These are phyloP conservation scores for Chlorophyllum brunneum DNA, from an alignment of 768 basidiomycete species.

Conservation along the genomic window DNA sequence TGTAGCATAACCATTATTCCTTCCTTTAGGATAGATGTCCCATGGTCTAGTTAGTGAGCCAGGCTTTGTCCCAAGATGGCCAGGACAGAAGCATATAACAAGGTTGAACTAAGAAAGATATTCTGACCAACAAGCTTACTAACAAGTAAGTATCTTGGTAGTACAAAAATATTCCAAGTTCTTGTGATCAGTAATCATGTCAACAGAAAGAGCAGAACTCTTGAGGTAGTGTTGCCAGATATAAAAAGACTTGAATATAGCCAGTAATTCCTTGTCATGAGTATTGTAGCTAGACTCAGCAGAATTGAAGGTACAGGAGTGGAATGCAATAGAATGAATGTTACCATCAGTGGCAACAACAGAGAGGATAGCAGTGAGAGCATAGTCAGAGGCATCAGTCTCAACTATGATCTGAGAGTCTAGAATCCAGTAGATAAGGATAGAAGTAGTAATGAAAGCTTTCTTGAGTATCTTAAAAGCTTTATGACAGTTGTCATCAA, in stretches of 20 bases:
- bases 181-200: slow-evolving; percentile 19
- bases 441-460: not conserved
- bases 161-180: slow-evolving; percentile 25
- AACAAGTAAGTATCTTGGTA: not conserved
- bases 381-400: not conserved
- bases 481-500: not conserved
- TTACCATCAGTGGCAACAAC: no score
- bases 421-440: not conserved
- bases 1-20: not conserved
- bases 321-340: slow-evolving; percentile 33
- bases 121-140: not conserved
- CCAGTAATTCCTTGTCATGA: no score
- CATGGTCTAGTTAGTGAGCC: not conserved
- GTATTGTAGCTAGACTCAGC: no score
- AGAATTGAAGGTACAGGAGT: slow-evolving; percentile 23
- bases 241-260: no score
- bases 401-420: not conserved
- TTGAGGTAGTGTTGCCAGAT: slow-evolving; percentile 7
- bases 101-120: no score
- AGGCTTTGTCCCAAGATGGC: not conserved
- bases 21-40: not conserved
- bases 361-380: no score
- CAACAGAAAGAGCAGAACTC: not conserved
- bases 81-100: no score
- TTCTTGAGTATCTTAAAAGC: slow-evolving; percentile 1